These are phyloP conservation scores for Globisporangium splendens DNA, from an alignment of 352 stramenopile species.

Conservation along the genomic window DNA sequence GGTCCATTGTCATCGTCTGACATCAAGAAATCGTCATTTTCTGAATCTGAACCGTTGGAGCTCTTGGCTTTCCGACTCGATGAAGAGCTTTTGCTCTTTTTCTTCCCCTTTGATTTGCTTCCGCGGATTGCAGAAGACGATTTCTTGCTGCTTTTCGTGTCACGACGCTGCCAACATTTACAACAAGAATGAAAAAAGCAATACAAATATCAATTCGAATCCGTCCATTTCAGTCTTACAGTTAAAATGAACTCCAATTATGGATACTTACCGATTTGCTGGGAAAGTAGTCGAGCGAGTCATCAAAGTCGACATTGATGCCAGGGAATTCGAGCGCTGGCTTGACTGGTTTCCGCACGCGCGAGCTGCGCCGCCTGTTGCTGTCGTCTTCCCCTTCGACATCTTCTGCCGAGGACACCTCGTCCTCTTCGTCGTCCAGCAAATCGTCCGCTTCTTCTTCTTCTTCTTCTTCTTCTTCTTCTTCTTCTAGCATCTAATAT, in stretches of 20 bases:
- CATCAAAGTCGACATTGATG: slow-evolving; percentile 13
- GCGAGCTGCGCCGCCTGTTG: slow-evolving; percentile 12
- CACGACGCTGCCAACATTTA: slow-evolving; percentile 6
- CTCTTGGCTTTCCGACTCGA: neutral
- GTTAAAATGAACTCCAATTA: too few relatives aligned
- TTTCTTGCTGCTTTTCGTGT: slow-evolving; percentile 4
- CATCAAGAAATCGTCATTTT: slow-evolving; percentile 21
- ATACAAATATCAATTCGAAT: neutral
- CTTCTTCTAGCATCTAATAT: slow-evolving; percentile 19
- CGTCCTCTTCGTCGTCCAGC: slow-evolving; percentile 7
- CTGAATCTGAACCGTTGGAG: slow-evolving; percentile 13
- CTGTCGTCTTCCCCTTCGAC: slow-evolving; percentile 7
- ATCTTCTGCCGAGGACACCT: neutral
- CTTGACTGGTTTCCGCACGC: slow-evolving; percentile 9
- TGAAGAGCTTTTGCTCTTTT: slow-evolving; percentile 4
- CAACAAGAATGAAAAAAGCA: neutral
- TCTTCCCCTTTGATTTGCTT: slow-evolving; percentile 15
- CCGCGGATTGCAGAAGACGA: neutral
- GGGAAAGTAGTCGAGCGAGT: slow-evolving; percentile 13
- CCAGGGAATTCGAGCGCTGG: slow-evolving; percentile 9
- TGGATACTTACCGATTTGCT: slow-evolving; percentile 6
- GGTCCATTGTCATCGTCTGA: slow-evolving; percentile 1
- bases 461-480: slow-evolving; percentile 24
- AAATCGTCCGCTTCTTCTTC: slow-evolving; percentile 27
- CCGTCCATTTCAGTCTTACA: too few relatives aligned